Percentiles rank a stretch among this genome's conserved stretches.
Evolutionary conservation across 352 stramenopile genomes (phyloP).

Genomic region (Pythium dissotocum): DNA sequence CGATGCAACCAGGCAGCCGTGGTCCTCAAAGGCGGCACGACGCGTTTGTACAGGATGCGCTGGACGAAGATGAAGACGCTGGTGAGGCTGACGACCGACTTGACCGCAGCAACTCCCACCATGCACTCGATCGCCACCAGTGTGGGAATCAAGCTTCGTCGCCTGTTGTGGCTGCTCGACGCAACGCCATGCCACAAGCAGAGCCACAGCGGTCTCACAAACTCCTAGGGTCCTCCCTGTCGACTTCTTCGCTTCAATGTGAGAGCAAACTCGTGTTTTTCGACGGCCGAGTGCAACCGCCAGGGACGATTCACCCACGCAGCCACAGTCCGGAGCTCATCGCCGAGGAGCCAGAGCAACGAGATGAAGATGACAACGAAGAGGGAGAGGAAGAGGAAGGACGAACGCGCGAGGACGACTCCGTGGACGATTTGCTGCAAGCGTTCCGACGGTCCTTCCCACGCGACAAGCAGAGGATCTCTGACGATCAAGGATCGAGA

Average conservation of each 20-base stretch:
- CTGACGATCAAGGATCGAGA: no score
- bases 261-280: constrained; percentile 70
- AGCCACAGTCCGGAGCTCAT: no score
- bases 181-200: not conserved
- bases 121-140: no score
- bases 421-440: constrained; percentile 18
- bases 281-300: constrained; percentile 27
- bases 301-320: not conserved
- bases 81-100: no score
- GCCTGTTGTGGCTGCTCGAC: not conserved
- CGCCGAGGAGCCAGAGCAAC: no score
- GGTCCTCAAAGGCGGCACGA: constrained; percentile 5
- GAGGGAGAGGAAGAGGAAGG: constrained; percentile 12
- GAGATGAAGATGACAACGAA: not conserved
- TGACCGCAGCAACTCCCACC: no score
- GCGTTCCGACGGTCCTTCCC: not conserved
- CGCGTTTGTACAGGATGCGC: constrained; percentile 24
- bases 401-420: constrained; percentile 29
- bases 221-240: not conserved
- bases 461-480: not conserved
- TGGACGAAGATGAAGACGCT: constrained; percentile 13
- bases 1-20: no score
- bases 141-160: no score
- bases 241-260: constrained; percentile 35
- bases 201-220: not conserved